Evolutionary conservation across 2,329 filamentous ascomycete species (phyloP), one percentile per base, ranked within the genome.

Genomic region (Tolypocladium paradoxum): DNA sequence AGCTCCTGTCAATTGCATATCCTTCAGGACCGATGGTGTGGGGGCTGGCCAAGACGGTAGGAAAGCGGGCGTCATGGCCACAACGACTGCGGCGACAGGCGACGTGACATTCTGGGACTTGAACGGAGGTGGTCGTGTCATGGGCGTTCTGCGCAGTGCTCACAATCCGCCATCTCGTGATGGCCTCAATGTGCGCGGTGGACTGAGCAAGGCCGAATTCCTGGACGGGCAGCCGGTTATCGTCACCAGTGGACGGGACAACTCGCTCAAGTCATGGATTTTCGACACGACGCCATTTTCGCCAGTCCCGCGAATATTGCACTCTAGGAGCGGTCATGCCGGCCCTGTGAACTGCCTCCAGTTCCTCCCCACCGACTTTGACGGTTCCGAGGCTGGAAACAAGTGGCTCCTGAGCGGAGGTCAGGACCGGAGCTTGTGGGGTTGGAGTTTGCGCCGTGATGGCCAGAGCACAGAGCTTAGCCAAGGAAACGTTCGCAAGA

Each of bases 41-140:
- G 93, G 93, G 29, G 91, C 93, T 18, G 92, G 91, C 8, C 83
- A 90, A 35, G 90, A 96, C 68, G 91, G 92, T 1, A 82, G 84
- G 52, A 84, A 85, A 60, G 82, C 90, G 36, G 93, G 93, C 52
- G 89, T 96, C 52, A 96, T 99, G 90, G 92, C 92, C 8, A 97
- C 93, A 0, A 84, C 90, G 9, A 90, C 88, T 24, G 75, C 76
- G 29, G 76, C 81, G 4, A 91, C 81, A 56, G 92, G 93, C 35
- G 93, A 99, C 68, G 81, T 99, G 46, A 95, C 89, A 0, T 86
- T 99, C 58, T 99, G 93, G 93, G 93, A 99, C 67, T 76, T 99
- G 53, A 96, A 96, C 65, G 79, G 87, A 37, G 90, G 90, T 18
- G 90, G 90, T 6, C 84, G 89, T 61, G 84, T 96, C 53, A 88